phyloP scores from a whole-genome alignment of 345 rosid species.

The Boechera retrofracta region DNA sequence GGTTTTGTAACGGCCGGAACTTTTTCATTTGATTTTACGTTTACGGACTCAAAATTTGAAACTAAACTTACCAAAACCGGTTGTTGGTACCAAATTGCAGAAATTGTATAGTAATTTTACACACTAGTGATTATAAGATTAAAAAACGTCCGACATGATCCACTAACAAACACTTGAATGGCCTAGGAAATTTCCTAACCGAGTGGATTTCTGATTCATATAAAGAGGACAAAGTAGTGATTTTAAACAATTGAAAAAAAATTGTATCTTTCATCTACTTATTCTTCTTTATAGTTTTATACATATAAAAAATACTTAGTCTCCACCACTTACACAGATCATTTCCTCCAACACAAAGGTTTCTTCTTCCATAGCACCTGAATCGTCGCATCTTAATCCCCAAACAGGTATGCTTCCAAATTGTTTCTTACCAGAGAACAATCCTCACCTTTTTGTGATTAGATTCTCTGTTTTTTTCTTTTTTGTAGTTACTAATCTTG shows the following conservation, averaged over 20 bases:
- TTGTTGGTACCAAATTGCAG: background rate
- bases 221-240: slow-evolving; percentile 8
- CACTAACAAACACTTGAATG: background rate
- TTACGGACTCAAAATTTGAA: background rate
- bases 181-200: slow-evolving; percentile 14
- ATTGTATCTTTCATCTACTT: slow-evolving; percentile 16
- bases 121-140: background rate
- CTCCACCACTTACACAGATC: slow-evolving; percentile 41
- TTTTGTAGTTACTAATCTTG: slow-evolving; percentile 1
- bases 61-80: background rate
- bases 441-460: background rate
- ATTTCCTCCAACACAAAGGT: slow-evolving; percentile 25
- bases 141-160: background rate
- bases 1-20: background rate
- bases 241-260: background rate
- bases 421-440: background rate
- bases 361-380: slow-evolving; percentile 16
- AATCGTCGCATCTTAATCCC: slow-evolving; percentile 24
- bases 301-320: background rate
- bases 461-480: slow-evolving; percentile 20
- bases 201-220: slow-evolving; percentile 39
- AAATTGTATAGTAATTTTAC: background rate
- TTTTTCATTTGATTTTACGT: background rate
- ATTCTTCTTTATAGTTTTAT: slow-evolving; percentile 22
- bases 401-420: slow-evolving; percentile 19